These are phyloP conservation scores for Globisporangium sylvaticum DNA, from an alignment of 352 stramenopile genomes.

Conservation along the genomic window DNA sequence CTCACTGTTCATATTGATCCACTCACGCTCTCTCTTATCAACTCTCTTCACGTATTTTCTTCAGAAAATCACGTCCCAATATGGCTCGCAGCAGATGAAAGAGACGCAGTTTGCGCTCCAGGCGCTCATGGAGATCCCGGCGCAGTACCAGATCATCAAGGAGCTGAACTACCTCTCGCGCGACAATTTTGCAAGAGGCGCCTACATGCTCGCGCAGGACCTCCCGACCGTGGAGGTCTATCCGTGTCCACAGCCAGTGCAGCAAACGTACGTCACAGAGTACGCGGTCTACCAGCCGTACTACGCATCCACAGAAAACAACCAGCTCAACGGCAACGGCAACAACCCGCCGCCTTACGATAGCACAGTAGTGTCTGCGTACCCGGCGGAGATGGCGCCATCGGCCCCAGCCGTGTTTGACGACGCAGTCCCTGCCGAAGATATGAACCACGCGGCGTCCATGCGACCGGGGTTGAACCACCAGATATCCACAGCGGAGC, in stretches of 20 bases:
- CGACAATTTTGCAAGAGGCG: constrained; percentile 18
- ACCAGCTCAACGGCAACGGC: constrained; percentile 11
- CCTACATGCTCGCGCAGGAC: constrained; percentile 46
- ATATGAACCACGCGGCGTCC: not conserved
- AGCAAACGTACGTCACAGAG: constrained; percentile 22
- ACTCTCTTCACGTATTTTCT: not conserved
- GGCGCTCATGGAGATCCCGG: constrained; percentile 83
- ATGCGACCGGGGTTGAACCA: constrained; percentile 19
- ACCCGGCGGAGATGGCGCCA: constrained; percentile 7
- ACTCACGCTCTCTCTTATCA: not conserved
- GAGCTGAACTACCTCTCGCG: constrained; percentile 55
- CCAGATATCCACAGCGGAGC: constrained; percentile 42
- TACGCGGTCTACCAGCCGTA: constrained; percentile 30
- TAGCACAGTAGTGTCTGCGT: not conserved
- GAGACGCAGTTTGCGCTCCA: constrained; percentile 75
- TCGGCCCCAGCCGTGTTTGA: constrained; percentile 15
- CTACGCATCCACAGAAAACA: not conserved
- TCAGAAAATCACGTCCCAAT: constrained; percentile 54
- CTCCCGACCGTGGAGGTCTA: constrained; percentile 68
- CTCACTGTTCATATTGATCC: not conserved
- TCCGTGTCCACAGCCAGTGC: constrained; percentile 34
- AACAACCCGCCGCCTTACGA: constrained; percentile 4
- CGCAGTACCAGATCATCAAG: constrained; percentile 80
- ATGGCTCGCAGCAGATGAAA: constrained; percentile 39
- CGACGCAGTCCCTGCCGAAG: not conserved